Conservation (phyloP, 805 yeast species). For the Wickerhamomyces xylosicus region DNA sequence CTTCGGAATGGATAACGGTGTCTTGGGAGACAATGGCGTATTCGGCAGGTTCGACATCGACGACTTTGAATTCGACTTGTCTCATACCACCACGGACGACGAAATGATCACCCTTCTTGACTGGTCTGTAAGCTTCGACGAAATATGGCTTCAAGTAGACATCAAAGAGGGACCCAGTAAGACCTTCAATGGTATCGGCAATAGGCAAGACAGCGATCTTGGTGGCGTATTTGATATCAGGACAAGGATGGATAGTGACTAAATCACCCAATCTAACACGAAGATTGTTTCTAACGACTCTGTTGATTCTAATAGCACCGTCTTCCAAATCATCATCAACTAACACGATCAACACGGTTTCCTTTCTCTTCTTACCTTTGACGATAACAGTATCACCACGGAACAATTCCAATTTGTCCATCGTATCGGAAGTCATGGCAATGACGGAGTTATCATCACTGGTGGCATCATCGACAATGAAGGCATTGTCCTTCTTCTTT, state of each 20-base stretch:
- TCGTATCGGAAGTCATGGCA: constrained; percentile 88
- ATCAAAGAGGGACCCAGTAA: constrained; percentile 93
- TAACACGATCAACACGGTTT: constrained; percentile 90
- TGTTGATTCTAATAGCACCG: constrained; percentile 87
- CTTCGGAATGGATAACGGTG: constrained; percentile 96
- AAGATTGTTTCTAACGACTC: constrained; percentile 92
- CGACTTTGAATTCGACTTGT: constrained; percentile 97
- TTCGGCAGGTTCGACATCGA: constrained; percentile 95
- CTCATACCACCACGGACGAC: constrained; percentile 98
- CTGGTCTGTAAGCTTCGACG: constrained; percentile 98
- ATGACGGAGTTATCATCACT: constrained; percentile 96
- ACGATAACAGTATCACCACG: constrained; percentile 97
- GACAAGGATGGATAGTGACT: constrained; percentile 86
- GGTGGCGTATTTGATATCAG: constrained; percentile 94
- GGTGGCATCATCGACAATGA: constrained; percentile 93
- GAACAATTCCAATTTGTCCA: constrained; percentile 90
- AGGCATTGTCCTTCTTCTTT: constrained; percentile 92
- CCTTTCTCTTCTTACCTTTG: constrained; percentile 96
- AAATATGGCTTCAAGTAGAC: constrained; percentile 95
- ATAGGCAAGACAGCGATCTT: constrained; percentile 93
- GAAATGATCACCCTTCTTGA: constrained; percentile 93
- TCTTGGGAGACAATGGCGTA: constrained; percentile 98
- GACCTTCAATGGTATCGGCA: constrained; percentile 96
- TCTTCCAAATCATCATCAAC: constrained; percentile 96
- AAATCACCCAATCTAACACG: constrained; percentile 92